Evolutionary conservation across 768 basidiomycete species (phyloP).

Genomic region (Termitomyces sp.): DNA sequence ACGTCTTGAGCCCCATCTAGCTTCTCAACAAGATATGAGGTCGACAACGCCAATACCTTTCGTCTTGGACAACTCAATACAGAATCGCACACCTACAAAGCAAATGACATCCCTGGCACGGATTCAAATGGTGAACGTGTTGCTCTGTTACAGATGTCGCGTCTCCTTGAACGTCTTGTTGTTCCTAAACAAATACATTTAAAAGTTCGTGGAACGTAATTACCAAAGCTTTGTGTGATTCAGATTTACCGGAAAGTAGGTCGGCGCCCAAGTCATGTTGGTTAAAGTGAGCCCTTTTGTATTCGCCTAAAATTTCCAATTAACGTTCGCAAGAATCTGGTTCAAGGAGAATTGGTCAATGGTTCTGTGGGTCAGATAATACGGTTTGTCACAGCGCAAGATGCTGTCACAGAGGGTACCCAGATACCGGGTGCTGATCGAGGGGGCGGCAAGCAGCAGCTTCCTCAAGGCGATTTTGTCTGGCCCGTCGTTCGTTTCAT

Average conservation of each 20-base stretch:
- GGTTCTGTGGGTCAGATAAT: slow-evolving; percentile 61
- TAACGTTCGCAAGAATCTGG: slow-evolving; percentile 47
- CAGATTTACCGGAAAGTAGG: slow-evolving; percentile 27
- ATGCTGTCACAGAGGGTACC: slow-evolving; percentile 34
- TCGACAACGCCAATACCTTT: slow-evolving; percentile 60
- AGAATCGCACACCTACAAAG: slow-evolving; percentile 32
- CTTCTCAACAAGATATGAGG: slow-evolving; percentile 68
- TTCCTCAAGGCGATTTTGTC: slow-evolving; percentile 10
- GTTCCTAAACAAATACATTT: slow-evolving; percentile 42
- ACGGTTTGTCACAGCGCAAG: slow-evolving; percentile 38
- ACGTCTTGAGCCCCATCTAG: slow-evolving; percentile 28
- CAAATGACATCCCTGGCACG: slow-evolving; percentile 41
- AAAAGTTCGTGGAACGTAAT: slow-evolving; percentile 35
- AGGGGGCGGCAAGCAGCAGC: slow-evolving; percentile 20
- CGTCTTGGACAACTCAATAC: slow-evolving; percentile 45
- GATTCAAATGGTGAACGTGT: slow-evolving; percentile 40
- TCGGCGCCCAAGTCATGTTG: slow-evolving; percentile 86
- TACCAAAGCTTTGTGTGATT: slow-evolving; percentile 1
- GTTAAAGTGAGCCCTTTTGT: slow-evolving; percentile 46
- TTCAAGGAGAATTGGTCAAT: slow-evolving; percentile 68
- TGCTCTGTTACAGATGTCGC: slow-evolving; percentile 33
- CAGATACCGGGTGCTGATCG: slow-evolving; percentile 34
- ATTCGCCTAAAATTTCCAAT: neutral
- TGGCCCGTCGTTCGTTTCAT: slow-evolving; percentile 67
- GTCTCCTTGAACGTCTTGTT: slow-evolving; percentile 57